Evolutionary conservation across 1,139 yeast genomes (phyloP), one percentile per base, ranked within the genome.

Genomic region (Candida sp.): DNA sequence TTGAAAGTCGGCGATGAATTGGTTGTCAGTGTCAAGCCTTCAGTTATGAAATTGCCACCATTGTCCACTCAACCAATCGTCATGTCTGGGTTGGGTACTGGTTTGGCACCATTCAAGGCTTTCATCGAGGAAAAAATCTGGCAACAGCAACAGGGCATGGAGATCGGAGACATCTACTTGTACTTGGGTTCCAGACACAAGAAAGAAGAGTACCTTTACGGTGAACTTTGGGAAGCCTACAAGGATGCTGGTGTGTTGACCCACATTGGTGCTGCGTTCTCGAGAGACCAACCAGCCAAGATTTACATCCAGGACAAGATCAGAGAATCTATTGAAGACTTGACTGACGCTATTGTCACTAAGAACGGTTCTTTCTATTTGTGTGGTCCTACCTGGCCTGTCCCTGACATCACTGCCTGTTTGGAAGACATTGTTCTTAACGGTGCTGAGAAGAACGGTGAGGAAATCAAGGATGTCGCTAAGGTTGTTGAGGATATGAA

Each of bases 381-480:
- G 67, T 94, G 99, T 85, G 99, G 99, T 57, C 98, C 98, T 43
- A 94, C 98, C 2, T 94, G 99, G 99, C 99, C 99, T 30, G 98
- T 94, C 62, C 98, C 98, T 17, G 98, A 93, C 69, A 90, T 94
- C 62, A 90, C 97, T 53, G 90, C 88, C 46, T 96, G 97, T 61
- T 78, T 94, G 60, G 90, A 88, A 65, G 97, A 90, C 60, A 89
- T 94, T 62, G 80, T 92, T 48, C 69, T 70, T 23, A 81, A 83
- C 49, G 97, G 90, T 56, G 96, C 97, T 35, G 76, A 75, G 49
- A 77, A 76, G 59, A 80, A 77, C 50, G 96, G 94, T 52, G 80
- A 79, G 54, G 83, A 78, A 58, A 76, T 92, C 54, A 70, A 73
- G 61, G 96, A 93, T 63, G 81, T 88, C 55, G 84, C 86, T 48